Evolutionary conservation across 2,329 filamentous ascomycete genomes (phyloP), one percentile per base, ranked within the genome.

Genomic region (Fusarium sororula): DNA sequence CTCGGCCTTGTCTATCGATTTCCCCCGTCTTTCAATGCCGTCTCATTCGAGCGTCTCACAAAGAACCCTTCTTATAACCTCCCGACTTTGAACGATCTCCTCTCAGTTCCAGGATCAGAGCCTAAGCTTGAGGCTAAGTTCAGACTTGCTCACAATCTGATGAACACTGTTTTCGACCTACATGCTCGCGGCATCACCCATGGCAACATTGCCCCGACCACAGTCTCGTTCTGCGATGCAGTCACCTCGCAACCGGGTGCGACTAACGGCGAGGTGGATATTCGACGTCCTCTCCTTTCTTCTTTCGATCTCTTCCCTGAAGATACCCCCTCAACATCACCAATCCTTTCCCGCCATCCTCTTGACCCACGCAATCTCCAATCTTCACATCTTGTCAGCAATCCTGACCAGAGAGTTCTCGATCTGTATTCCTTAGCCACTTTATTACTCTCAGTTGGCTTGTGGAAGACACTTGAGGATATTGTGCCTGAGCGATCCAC

Each of bases 1-100:
- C 89, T 94, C 61, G 93, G 93, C 10, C 85, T 96, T 17, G 88
- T 96, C 17, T 96, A 94, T 77, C 91, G 93, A 56, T 89, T 95
- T 37, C 93, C 93, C 4, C 86, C 88, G 3, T 85, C 87, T 14
- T 92, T 93, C 81, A 87, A 89, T 71, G 84, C 90, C 15, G 85
- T 90, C 15, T 86, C 87, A 7, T 86, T 88, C 44, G 87, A 89
- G 63, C 82, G 83, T 30, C 81, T 86, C 15, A 87, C 86, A 2
- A 85, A 87, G 58, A 86, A 85, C 37, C 84, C 87, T 0, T 78
- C 85, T 0, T 87, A 88, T 73, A 88, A 84, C 61, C 79, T 90
- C 7, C 87, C 85, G 50, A 89, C 89, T 1, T 80, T 92, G 11
- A 82, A 83, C 20, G 85, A 90, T 60, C 83, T 92, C 17, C 84